Conservation (phyloP, 2,329 filamentous ascomycete species). For the Ophiostoma angusticollis region DNA sequence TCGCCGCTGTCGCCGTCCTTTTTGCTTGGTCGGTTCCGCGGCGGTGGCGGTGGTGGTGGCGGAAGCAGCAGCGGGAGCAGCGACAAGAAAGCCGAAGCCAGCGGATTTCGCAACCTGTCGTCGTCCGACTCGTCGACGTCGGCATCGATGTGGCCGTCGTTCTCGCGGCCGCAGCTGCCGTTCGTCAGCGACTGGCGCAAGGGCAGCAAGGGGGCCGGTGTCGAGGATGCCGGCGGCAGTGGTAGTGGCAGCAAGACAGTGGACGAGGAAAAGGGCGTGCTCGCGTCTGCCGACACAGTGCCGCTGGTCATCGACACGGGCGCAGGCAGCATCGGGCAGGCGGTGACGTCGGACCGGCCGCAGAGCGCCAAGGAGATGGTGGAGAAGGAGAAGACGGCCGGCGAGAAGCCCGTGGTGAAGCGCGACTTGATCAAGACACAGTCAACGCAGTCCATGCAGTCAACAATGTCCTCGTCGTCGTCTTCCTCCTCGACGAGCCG, state of each 20-base stretch:
- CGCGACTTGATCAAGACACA: constrained; percentile 5
- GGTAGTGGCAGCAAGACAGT: background rate
- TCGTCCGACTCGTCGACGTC: constrained; percentile 1
- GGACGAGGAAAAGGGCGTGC: constrained; percentile 3
- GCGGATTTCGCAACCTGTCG: constrained; percentile 6
- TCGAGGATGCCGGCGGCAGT: background rate
- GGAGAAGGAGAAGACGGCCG: too few species aligned
- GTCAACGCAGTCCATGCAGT: too few species aligned
- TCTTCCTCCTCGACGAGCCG: too few species aligned
- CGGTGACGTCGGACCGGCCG: background rate
- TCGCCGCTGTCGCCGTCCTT: constrained; percentile 4
- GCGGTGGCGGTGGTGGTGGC: background rate
- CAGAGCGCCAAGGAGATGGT: too few species aligned
- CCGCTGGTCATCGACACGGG: too few species aligned
- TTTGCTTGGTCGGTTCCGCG: constrained; percentile 3
- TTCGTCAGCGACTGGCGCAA: constrained; percentile 10
- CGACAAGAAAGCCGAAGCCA: background rate
- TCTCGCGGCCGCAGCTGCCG: constrained; percentile 3
- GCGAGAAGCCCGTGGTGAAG: background rate
- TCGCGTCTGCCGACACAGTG: too few species aligned
- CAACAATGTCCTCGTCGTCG: too few species aligned
- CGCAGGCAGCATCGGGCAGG: background rate
- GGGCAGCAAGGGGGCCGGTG: background rate
- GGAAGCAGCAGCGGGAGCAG: background rate
- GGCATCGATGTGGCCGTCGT: too few species aligned